Evolutionary conservation across 148 eudicot genomes (phyloP).

Genomic region (Fagopyrum esculentum): DNA sequence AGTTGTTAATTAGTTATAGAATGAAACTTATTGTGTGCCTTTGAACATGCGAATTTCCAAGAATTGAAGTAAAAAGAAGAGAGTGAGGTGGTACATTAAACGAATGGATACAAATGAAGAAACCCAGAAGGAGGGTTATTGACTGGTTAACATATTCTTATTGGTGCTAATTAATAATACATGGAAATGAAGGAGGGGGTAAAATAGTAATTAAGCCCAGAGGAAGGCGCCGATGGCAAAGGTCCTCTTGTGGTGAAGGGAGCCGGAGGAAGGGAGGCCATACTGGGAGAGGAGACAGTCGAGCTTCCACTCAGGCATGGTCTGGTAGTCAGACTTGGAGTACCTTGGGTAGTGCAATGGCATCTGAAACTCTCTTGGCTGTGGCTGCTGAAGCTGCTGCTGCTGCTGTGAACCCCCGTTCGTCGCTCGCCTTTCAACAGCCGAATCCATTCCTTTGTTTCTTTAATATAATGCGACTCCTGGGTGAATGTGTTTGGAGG

Average conservation of each 20-base stretch:
- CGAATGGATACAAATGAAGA: no score
- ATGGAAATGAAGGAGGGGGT: not conserved
- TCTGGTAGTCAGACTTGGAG: slow-evolving; percentile 10
- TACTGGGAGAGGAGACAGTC: slow-evolving; percentile 9
- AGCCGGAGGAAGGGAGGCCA: slow-evolving; percentile 7
- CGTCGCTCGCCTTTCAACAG: not conserved
- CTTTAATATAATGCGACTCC: not conserved
- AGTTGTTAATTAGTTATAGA: no score
- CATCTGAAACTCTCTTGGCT: slow-evolving; percentile 7
- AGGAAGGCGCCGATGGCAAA: slow-evolving; percentile 13
- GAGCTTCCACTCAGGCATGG: slow-evolving; percentile 16
- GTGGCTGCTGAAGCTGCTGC: not conserved
- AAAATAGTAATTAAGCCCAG: slow-evolving; percentile 15
- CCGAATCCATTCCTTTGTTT: not conserved
- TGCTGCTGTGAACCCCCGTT: not conserved
- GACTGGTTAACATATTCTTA: no score
- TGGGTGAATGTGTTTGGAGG: not conserved
- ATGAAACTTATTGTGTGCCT: no score
- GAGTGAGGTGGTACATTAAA: no score
- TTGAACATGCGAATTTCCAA: no score
- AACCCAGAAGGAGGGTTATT: no score
- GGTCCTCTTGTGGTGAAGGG: slow-evolving; percentile 7
- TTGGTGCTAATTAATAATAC: no score
- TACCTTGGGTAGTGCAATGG: slow-evolving; percentile 13
- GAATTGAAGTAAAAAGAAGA: no score